Evolutionary conservation across 208 protist genomes (phyloP).

Genomic region (Naegleria fowleri): DNA sequence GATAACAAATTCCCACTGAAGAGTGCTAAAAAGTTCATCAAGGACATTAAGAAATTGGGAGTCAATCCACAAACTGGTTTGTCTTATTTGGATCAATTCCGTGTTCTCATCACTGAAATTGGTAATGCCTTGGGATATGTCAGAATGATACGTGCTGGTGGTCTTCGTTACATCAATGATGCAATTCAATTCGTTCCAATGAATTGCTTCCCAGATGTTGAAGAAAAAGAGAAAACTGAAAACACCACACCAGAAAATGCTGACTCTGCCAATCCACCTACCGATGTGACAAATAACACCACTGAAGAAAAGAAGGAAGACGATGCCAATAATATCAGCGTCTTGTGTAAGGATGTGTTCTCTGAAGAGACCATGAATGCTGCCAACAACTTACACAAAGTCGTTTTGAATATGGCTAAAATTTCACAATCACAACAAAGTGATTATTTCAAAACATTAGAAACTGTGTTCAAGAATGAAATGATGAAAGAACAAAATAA

Average conservation of each 20-base stretch:
- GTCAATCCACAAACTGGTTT: constrained; percentile 56
- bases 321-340: background rate
- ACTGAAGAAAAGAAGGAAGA: constrained; percentile 24
- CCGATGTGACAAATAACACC: background rate
- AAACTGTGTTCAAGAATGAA: constrained; percentile 55
- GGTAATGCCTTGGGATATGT: constrained; percentile 96
- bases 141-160: constrained; percentile 80
- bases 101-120: constrained; percentile 91
- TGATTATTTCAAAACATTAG: constrained; percentile 89
- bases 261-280: background rate
- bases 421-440: constrained; percentile 72
- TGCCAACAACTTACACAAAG: constrained; percentile 62
- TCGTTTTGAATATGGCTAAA: constrained; percentile 70
- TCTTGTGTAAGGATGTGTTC: constrained; percentile 8
- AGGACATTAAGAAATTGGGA: constrained; percentile 82
- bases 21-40: constrained; percentile 76
- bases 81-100: constrained; percentile 83
- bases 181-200: constrained; percentile 77
- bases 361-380: constrained; percentile 47
- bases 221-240: constrained; percentile 41
- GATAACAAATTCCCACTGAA: constrained; percentile 73
- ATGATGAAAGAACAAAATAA: constrained; percentile 57
- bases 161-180: constrained; percentile 71
- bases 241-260: background rate
- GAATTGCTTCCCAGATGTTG: constrained; percentile 34